Conservation (phyloP, 2,329 filamentous ascomycete species). For the Purpureocillium takamizusanense region DNA sequence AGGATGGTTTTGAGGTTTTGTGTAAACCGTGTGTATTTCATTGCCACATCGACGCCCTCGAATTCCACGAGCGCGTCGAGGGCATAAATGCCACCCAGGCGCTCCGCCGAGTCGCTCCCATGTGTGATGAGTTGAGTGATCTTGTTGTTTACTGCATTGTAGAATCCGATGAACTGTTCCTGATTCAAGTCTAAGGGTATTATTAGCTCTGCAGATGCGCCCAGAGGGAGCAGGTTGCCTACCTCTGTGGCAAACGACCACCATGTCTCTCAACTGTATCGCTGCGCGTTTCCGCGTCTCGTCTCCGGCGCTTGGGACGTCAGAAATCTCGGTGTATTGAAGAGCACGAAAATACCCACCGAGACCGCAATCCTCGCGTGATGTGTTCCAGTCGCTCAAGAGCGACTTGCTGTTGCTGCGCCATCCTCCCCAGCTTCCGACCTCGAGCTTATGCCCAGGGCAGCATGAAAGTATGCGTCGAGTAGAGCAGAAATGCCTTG, state of each 20-base stretch:
- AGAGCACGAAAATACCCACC: slow-evolving; percentile 25
- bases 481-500: slow-evolving; percentile 3
- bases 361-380: slow-evolving; percentile 45
- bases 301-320: slow-evolving; percentile 28
- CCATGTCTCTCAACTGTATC: slow-evolving; percentile 44
- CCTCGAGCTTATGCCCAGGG: slow-evolving; percentile 11
- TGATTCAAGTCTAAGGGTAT: slow-evolving; percentile 57
- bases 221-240: slow-evolving; percentile 4
- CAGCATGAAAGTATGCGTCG: slow-evolving; percentile 16
- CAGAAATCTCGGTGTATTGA: slow-evolving; percentile 8
- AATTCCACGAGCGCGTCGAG: slow-evolving; percentile 93
- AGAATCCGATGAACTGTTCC: slow-evolving; percentile 62
- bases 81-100: slow-evolving; percentile 84
- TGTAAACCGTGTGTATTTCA: slow-evolving; percentile 91
- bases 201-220: slow-evolving; percentile 9
- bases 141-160: slow-evolving; percentile 46
- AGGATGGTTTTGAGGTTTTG: slow-evolving; percentile 83
- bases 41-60: slow-evolving; percentile 84
- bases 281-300: slow-evolving; percentile 44
- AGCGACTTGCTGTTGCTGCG: slow-evolving; percentile 41
- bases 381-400: slow-evolving; percentile 46
- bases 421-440: slow-evolving; percentile 23
- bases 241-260: slow-evolving; percentile 48
- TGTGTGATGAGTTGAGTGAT: slow-evolving; percentile 66
- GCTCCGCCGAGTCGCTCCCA: slow-evolving; percentile 77